Percentiles rank a stretch among this genome's conserved stretches.
phyloP scores from a whole-genome alignment of 2,329 filamentous ascomycete genomes.

The Sclerotinia borealis region DNA sequence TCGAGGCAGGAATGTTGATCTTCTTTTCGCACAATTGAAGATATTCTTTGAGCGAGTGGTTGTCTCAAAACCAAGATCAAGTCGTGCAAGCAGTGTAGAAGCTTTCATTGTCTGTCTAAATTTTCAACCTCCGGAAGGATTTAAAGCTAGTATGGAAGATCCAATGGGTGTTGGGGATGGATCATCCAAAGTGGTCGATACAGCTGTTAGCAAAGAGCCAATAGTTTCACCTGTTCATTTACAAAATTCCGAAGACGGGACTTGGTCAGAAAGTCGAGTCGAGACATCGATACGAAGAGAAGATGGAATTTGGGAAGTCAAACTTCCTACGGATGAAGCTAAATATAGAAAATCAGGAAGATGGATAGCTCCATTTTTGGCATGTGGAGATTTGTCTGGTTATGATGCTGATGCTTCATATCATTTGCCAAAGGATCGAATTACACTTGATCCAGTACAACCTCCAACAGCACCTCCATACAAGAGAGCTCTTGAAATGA shows the following conservation, averaged over 20 bases:
- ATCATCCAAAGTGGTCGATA: constrained; percentile 44
- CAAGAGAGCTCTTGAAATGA: constrained; percentile 80
- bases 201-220: constrained; percentile 37
- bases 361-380: constrained; percentile 94
- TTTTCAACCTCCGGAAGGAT: constrained; percentile 73
- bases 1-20: constrained; percentile 86
- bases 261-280: constrained; percentile 35
- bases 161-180: constrained; percentile 61
- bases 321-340: constrained; percentile 26
- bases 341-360: constrained; percentile 43
- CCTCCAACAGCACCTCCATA: constrained; percentile 95
- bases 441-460: constrained; percentile 86
- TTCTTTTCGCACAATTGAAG: constrained; percentile 89
- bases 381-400: constrained; percentile 90
- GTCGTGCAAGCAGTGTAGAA: constrained; percentile 92
- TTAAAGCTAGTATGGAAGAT: constrained; percentile 68
- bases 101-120: constrained; percentile 94
- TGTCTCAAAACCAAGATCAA: constrained; percentile 89
- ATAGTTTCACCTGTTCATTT: constrained; percentile 38
- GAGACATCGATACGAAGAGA: constrained; percentile 14
- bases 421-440: constrained; percentile 75
- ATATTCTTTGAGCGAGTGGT: constrained; percentile 82
- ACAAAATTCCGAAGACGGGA: constrained; percentile 41
- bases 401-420: constrained; percentile 97
- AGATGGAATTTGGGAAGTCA: constrained; percentile 26